Evolutionary conservation across 768 basidiomycete genomes (phyloP).

Genomic region (Multifurca ochricompacta): DNA sequence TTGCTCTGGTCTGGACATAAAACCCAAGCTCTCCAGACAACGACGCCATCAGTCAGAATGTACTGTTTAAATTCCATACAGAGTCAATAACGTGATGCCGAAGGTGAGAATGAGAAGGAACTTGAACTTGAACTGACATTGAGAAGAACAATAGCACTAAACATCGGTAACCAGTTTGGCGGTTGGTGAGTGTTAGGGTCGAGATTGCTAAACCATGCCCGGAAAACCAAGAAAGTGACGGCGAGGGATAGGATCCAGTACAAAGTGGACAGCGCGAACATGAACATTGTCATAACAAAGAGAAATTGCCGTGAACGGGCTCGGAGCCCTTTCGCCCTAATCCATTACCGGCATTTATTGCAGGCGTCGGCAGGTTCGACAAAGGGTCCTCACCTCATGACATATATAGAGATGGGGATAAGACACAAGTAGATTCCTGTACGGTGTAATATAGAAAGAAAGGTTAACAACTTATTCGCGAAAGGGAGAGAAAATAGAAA

Average conservation of each 20-base stretch:
- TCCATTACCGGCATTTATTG: neutral
- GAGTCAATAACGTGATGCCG: neutral
- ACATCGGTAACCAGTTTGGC: neutral
- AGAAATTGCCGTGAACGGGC: neutral
- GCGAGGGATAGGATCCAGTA: neutral
- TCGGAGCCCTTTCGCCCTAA: neutral
- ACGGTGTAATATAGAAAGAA: neutral
- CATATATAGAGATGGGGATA: neutral
- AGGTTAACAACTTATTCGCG: neutral
- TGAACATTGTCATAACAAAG: neutral
- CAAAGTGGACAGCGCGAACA: constrained; percentile 3
- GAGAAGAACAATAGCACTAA: neutral
- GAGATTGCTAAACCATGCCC: neutral
- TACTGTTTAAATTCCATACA: neutral
- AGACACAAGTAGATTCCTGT: constrained; percentile 8
- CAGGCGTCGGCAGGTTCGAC: neutral
- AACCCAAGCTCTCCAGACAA: constrained; percentile 13
- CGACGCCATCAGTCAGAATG: constrained; percentile 8
- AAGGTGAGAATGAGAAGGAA: too few relatives aligned
- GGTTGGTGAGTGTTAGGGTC: neutral
- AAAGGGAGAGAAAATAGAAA: neutral
- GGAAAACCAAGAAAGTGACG: neutral
- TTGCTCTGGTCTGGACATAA: neutral
- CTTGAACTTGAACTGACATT: constrained; percentile 4
- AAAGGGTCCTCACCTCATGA: constrained; percentile 1